These are phyloP conservation scores for Blastomyces percursus DNA, from an alignment of 2,329 filamentous ascomycete species.

Conservation along the genomic window DNA sequence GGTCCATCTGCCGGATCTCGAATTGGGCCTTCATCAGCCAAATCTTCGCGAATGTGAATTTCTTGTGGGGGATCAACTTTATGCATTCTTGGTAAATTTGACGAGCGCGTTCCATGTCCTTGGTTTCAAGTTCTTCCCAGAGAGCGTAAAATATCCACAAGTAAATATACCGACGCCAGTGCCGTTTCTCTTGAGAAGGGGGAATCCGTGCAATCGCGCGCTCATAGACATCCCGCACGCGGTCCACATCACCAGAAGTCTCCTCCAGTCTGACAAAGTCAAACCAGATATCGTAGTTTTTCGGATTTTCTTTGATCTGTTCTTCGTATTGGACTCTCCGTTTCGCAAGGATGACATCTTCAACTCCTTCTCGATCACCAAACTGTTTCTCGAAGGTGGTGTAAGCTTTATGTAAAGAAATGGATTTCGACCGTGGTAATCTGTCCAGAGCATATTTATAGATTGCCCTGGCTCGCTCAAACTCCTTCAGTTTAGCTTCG, in stretches of 20 bases:
- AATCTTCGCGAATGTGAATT: slow-evolving; percentile 93
- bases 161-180: slow-evolving; percentile 96
- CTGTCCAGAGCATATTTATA: slow-evolving; percentile 95
- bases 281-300: slow-evolving; percentile 97
- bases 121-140: slow-evolving; percentile 81
- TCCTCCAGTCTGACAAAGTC: slow-evolving; percentile 90
- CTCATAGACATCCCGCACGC: slow-evolving; percentile 87
- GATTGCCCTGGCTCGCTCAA: slow-evolving; percentile 84
- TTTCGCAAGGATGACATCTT: slow-evolving; percentile 93
- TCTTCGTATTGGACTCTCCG: slow-evolving; percentile 88
- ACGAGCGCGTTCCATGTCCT: slow-evolving; percentile 64
- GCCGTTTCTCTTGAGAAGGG: slow-evolving; percentile 88
- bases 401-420: slow-evolving; percentile 80
- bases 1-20: slow-evolving; percentile 75
- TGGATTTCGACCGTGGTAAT: slow-evolving; percentile 75
- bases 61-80: slow-evolving; percentile 82
- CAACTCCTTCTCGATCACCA: slow-evolving; percentile 82
- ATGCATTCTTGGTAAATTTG: slow-evolving; percentile 88
- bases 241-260: slow-evolving; percentile 65
- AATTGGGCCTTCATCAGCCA: slow-evolving; percentile 94
- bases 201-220: slow-evolving; percentile 90
- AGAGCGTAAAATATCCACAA: slow-evolving; percentile 96
- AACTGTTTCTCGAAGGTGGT: slow-evolving; percentile 98
- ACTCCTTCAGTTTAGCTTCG: slow-evolving; percentile 88
- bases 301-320: slow-evolving; percentile 82